A percentile compares a stretch with the other conserved stretches of the same genome.
These are phyloP conservation scores for Vanderwaltozyma yarrowii DNA, from an alignment of 805 yeast genomes.

Conservation along the genomic window DNA sequence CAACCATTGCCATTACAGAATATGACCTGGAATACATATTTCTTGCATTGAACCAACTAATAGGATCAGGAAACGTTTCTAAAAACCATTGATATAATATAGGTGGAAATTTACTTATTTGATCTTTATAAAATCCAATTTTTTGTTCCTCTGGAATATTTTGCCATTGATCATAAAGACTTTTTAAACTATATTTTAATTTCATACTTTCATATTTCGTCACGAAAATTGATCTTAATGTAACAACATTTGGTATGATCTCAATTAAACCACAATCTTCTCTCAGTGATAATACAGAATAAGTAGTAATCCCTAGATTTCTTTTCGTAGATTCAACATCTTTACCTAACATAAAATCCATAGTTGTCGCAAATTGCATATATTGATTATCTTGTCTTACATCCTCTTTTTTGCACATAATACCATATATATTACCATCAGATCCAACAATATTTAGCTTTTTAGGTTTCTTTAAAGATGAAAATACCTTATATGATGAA, in stretches of 20 bases:
- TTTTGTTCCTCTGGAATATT: conserved; percentile 14
- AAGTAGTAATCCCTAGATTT: conserved; percentile 60
- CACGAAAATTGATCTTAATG: conserved; percentile 54
- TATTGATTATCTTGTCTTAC: conserved; percentile 90
- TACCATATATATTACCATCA: conserved; percentile 61
- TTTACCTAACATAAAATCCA: conserved; percentile 58
- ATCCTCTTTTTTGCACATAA: conserved; percentile 85
- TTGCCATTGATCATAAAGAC: conserved; percentile 20
- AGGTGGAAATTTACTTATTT: conserved; percentile 40
- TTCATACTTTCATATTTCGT: conserved; percentile 35
- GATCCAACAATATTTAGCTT: conserved; percentile 67
- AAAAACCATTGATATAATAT: conserved; percentile 82
- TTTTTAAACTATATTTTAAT: conserved; percentile 21
- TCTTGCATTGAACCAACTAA: conserved; percentile 75
- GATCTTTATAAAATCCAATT: conserved; percentile 19
- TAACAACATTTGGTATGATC: conserved; percentile 68
- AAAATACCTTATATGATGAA: conserved; percentile 55
- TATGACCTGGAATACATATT: conserved; percentile 64
- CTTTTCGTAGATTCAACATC: conserved; percentile 69
- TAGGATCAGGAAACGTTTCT: conserved; percentile 82
- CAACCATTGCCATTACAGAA: conserved; percentile 97
- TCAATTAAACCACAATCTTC: conserved; percentile 88
- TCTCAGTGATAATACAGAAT: conserved; percentile 80
- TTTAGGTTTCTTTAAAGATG: conserved; percentile 82
- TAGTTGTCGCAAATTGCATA: conserved; percentile 78